phyloP scores from a whole-genome alignment of 169 alveolate species.

The Plasmodium inui region DNA sequence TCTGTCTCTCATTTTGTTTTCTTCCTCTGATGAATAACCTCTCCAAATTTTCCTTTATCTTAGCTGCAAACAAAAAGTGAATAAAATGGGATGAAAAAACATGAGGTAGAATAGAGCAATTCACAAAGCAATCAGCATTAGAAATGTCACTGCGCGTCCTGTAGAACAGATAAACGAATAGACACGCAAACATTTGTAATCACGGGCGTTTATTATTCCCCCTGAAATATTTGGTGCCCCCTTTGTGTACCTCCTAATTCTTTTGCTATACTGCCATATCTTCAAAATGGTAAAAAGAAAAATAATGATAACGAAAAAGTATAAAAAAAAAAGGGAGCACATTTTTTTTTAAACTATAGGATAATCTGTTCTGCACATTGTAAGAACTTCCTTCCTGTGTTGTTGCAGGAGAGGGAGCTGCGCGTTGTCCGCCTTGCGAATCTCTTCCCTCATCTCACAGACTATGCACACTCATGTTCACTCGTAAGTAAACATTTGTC shows the following conservation, averaged over 20 bases:
- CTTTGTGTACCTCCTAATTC: conserved; percentile 52
- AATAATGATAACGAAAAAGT: background rate
- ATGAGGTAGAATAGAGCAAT: background rate
- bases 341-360: background rate
- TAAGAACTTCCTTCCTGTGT: background rate
- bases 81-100: background rate
- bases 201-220: background rate
- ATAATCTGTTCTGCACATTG: background rate
- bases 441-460: background rate
- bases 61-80: background rate
- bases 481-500: background rate
- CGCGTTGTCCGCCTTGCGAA: background rate
- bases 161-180: background rate
- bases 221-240: background rate
- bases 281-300: conserved; percentile 8
- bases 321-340: background rate
- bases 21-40: conserved; percentile 15
- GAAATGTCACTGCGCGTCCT: background rate
- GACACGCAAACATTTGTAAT: background rate
- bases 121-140: background rate
- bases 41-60: conserved; percentile 47
- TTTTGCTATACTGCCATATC: conserved; percentile 36
- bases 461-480: background rate
- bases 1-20: background rate
- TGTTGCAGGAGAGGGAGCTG: background rate